A percentile compares a stretch with the other conserved stretches of the same genome.
Evolutionary conservation across 495 filamentous ascomycete species (phyloP).

Genomic region (Penicillium bovifimosum): DNA sequence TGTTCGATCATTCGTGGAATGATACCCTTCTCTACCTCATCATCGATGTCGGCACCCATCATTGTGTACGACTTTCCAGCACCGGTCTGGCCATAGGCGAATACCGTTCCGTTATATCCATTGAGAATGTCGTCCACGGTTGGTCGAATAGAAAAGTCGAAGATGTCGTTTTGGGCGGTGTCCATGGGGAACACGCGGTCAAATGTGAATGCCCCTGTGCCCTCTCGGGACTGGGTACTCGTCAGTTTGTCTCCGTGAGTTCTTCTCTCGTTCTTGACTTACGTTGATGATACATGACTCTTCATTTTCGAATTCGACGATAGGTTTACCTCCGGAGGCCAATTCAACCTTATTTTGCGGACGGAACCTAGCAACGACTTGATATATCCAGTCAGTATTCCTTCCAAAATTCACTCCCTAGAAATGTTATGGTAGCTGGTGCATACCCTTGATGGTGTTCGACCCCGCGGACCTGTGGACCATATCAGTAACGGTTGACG

Average conservation of each 20-base stretch:
- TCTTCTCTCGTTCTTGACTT: constrained; percentile 26
- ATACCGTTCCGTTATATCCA: constrained; percentile 98
- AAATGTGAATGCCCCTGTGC: constrained; percentile 84
- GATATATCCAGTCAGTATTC: constrained; percentile 2
- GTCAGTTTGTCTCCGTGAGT: constrained; percentile 5
- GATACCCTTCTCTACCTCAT: constrained; percentile 82
- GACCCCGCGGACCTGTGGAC: constrained; percentile 34
- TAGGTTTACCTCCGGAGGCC: constrained; percentile 80
- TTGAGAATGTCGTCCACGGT: constrained; percentile 98
- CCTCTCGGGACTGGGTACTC: constrained; percentile 66
- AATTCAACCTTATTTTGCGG: constrained; percentile 94
- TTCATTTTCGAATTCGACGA: constrained; percentile 80
- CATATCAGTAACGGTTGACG: constrained; percentile 7
- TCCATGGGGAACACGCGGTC: constrained; percentile 95
- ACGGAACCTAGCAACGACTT: constrained; percentile 93
- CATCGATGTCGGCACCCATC: constrained; percentile 97
- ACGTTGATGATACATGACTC: constrained; percentile 87
- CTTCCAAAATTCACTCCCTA: too few relatives aligned
- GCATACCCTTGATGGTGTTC: constrained; percentile 70
- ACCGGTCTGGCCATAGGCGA: constrained; percentile 97
- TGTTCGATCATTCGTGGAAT: constrained; percentile 97
- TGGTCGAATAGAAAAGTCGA: constrained; percentile 91
- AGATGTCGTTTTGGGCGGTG: constrained; percentile 82
- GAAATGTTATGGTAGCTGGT: constrained; percentile 10
- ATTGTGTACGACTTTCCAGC: constrained; percentile 98